Evolutionary conservation across 73 alveolate species (phyloP).

Genomic region (Durusdinium trenchii): DNA sequence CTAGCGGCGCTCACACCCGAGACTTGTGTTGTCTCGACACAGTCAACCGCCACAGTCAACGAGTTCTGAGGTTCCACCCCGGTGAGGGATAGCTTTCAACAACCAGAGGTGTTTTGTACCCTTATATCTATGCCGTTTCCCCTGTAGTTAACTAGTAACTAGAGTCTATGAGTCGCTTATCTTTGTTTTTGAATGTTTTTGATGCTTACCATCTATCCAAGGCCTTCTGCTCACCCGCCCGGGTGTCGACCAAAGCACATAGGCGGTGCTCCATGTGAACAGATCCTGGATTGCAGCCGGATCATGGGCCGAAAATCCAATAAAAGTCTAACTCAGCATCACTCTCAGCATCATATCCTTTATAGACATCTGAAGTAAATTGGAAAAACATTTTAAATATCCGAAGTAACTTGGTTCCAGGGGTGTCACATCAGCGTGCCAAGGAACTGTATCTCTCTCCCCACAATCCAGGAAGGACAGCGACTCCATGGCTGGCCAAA

Average conservation of each 20-base stretch:
- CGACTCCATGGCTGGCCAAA: slow-evolving; percentile 10
- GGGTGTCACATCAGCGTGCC: background rate
- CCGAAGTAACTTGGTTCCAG: background rate
- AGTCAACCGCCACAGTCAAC: background rate
- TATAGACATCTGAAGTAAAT: background rate
- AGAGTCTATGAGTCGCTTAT: too few relatives aligned
- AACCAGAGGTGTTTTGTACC: too few relatives aligned
- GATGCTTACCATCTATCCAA: background rate
- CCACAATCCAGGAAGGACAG: background rate
- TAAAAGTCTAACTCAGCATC: background rate
- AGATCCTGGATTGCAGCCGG: background rate
- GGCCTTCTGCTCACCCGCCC: background rate
- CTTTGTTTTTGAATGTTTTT: too few relatives aligned
- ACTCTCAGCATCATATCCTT: background rate
- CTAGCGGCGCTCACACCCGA: background rate
- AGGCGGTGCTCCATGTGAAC: background rate
- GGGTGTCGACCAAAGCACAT: background rate
- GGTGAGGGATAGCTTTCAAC: too few relatives aligned
- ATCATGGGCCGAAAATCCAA: background rate
- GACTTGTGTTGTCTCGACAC: background rate
- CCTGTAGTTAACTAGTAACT: too few relatives aligned
- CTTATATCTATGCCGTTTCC: too few relatives aligned
- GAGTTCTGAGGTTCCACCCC: too few relatives aligned
- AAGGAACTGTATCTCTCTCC: background rate
- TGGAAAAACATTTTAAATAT: background rate